These are phyloP conservation scores for Scleroderma citrinum DNA, from an alignment of 768 basidiomycete species.

Conservation along the genomic window DNA sequence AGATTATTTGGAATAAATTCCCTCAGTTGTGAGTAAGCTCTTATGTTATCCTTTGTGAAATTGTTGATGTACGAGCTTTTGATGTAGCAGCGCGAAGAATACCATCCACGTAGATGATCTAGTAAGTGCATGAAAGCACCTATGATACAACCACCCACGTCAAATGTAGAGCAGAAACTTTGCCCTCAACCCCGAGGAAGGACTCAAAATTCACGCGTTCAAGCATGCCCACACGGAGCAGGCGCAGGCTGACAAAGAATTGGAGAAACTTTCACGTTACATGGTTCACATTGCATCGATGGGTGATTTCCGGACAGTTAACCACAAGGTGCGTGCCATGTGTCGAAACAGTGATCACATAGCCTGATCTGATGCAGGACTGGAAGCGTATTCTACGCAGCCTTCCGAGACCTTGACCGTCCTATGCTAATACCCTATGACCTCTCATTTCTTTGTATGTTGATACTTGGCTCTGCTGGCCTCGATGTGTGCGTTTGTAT, in stretches of 20 bases:
- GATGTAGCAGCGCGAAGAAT: constrained; percentile 52
- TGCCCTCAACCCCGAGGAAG: constrained; percentile 79
- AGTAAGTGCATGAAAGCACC: constrained; percentile 31
- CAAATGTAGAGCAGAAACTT: constrained; percentile 66
- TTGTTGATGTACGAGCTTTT: not conserved
- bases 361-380: constrained; percentile 17
- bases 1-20: constrained; percentile 85
- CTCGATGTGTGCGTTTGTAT: too few relatives aligned
- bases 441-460: too few relatives aligned
- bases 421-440: too few relatives aligned
- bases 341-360: not conserved
- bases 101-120: constrained; percentile 90
- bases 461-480: too few relatives aligned
- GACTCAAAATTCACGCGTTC: constrained; percentile 79
- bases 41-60: not conserved
- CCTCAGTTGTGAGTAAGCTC: constrained; percentile 57
- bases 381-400: constrained; percentile 28
- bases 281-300: constrained; percentile 55
- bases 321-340: constrained; percentile 52
- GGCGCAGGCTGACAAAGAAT: constrained; percentile 60
- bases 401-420: constrained; percentile 9
- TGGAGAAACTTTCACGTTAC: constrained; percentile 59
- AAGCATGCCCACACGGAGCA: constrained; percentile 67
- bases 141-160: not conserved
- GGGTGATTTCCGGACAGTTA: constrained; percentile 56